A percentile compares a stretch with the other conserved stretches of the same genome.
Evolutionary conservation across 345 rosid species (phyloP).

Genomic region (Corchorus olitorius): DNA sequence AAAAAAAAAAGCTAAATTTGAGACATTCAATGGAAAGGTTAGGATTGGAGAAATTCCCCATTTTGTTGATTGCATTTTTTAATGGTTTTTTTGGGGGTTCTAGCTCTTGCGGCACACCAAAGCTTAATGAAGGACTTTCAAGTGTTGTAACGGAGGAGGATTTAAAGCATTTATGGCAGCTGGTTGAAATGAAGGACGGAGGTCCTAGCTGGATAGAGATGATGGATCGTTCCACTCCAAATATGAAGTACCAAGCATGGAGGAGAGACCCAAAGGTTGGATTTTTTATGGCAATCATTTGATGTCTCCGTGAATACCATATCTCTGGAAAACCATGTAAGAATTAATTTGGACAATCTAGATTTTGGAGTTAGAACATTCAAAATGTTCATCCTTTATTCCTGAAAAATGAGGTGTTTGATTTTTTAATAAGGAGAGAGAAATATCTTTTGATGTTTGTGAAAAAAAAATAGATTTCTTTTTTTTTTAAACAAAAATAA

Average conservation of each 20-base stretch:
- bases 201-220: constrained; percentile 71
- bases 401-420: no score
- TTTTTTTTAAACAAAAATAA: no score
- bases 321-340: no score
- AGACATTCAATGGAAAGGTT: neutral
- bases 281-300: neutral
- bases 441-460: no score
- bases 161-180: constrained; percentile 56
- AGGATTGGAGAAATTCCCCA: neutral
- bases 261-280: constrained; percentile 67
- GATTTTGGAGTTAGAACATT: no score
- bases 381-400: no score
- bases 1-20: neutral
- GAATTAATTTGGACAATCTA: no score
- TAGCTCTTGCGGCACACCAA: constrained; percentile 30
- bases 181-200: constrained; percentile 75
- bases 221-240: constrained; percentile 68
- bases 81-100: no score
- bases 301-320: no score
- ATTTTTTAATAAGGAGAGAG: no score
- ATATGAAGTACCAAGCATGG: constrained; percentile 78
- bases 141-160: constrained; percentile 60
- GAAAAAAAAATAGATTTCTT: no score
- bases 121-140: constrained; percentile 37
- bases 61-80: constrained; percentile 18